Percentiles rank a stretch among this genome's conserved stretches.
Evolutionary conservation across 1,284 basidiomycete genomes (phyloP).

Genomic region (Boletus mariae): DNA sequence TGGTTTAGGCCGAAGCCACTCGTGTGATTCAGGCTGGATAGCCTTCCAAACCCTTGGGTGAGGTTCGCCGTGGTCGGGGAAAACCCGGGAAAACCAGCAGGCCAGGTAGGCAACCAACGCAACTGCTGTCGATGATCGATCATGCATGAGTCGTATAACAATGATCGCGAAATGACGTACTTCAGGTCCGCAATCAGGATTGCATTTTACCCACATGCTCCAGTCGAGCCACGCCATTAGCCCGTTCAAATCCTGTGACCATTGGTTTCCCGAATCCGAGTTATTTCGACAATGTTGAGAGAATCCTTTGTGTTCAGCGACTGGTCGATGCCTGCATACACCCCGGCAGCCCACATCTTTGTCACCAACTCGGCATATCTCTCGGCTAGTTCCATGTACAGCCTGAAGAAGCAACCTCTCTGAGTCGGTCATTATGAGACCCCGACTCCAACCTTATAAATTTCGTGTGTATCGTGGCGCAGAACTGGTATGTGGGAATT

Average conservation of each 20-base stretch:
- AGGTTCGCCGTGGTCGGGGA: neutral
- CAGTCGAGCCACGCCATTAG: constrained; percentile 43
- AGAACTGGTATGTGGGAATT: constrained; percentile 22
- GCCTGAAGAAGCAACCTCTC: constrained; percentile 21
- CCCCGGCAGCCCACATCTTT: too few relatives aligned
- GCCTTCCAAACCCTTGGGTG: neutral
- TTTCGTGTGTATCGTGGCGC: constrained; percentile 35
- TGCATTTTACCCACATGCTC: constrained; percentile 39
- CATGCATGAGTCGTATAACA: neutral
- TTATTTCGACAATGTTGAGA: constrained; percentile 1
- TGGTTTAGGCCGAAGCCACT: constrained; percentile 26
- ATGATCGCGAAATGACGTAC: constrained; percentile 20
- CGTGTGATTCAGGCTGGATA: constrained; percentile 5
- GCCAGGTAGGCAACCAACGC: constrained; percentile 49
- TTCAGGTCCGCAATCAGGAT: constrained; percentile 33
- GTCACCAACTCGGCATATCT: too few relatives aligned
- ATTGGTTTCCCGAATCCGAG: constrained; percentile 15
- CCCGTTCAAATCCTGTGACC: constrained; percentile 24
- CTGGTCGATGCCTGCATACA: too few relatives aligned
- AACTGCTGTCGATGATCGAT: constrained; percentile 34
- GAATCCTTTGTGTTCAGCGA: neutral
- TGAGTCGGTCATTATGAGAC: constrained; percentile 30
- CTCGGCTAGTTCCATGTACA: too few relatives aligned
- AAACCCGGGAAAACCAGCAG: constrained; percentile 22
- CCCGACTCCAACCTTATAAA: constrained; percentile 14